Conservation (phyloP, 305 asterid species). For the Ruellia speciosa region DNA sequence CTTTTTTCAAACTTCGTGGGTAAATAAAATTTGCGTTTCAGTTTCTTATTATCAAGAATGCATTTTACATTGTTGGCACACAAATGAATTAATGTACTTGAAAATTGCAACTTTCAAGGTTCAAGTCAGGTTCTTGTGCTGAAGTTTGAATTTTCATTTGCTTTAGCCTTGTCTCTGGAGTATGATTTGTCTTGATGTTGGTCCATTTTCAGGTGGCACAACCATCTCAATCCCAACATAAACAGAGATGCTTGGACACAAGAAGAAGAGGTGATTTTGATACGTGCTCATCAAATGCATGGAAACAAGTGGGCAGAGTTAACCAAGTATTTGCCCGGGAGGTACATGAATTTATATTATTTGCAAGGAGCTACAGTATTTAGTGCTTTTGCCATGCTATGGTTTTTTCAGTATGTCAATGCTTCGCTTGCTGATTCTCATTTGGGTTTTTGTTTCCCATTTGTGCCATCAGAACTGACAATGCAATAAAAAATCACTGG, state of each 20-base stretch:
- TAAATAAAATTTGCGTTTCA: no score
- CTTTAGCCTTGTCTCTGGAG: no score
- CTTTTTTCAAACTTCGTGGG: neutral
- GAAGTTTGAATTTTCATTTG: no score
- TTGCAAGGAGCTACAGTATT: neutral
- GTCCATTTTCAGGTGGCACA: constrained; percentile 69
- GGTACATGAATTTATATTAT: constrained; percentile 35
- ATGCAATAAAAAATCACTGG: constrained; percentile 97
- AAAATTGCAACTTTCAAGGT: no score
- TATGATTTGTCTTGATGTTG: constrained; percentile 16
- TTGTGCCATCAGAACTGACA: constrained; percentile 48
- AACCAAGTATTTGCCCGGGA: constrained; percentile 90
- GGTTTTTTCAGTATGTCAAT: neutral
- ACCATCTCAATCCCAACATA: constrained; percentile 92
- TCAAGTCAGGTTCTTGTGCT: neutral
- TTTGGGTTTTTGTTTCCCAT: constrained; percentile 1
- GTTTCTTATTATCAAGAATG: no score
- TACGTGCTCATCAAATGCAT: constrained; percentile 76
- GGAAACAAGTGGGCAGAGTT: constrained; percentile 68
- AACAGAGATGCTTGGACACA: constrained; percentile 98
- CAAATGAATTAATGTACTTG: no score
- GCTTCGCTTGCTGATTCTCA: constrained; percentile 17
- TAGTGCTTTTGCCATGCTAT: neutral
- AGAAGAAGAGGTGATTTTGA: constrained; percentile 84
- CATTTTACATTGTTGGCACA: no score